These are phyloP conservation scores for Rhizopogon vulgaris DNA, from an alignment of 768 basidiomycete species.

Conservation along the genomic window DNA sequence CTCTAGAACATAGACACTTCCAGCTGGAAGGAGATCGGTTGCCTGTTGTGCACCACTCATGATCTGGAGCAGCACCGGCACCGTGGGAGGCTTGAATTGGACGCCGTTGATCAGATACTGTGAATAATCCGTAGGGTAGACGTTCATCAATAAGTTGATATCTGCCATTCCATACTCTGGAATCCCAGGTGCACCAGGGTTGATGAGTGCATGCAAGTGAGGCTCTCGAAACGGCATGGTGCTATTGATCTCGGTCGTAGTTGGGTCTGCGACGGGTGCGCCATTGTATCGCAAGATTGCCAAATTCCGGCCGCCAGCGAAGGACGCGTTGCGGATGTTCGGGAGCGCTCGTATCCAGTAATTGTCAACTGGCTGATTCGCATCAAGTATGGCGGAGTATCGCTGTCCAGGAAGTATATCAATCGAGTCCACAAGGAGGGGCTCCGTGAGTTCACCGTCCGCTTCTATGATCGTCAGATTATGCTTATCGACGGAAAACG, in stretches of 20 bases:
- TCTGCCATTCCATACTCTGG: conserved; percentile 20
- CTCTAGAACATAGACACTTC: conserved; percentile 33
- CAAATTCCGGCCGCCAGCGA: conserved; percentile 26
- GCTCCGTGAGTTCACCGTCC: conserved; percentile 28
- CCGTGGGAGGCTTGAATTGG: conserved; percentile 21
- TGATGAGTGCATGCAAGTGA: conserved; percentile 10
- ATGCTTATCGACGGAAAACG: conserved; percentile 34
- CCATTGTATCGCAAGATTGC: conserved; percentile 34
- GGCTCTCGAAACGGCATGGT: conserved; percentile 10
- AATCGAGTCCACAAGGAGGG: conserved; percentile 32
- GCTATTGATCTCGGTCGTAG: conserved; percentile 12
- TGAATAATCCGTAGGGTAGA: background rate
- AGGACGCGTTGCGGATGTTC: conserved; percentile 17
- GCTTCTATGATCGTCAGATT: conserved; percentile 36
- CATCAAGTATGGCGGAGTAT: conserved; percentile 34
- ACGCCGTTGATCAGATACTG: conserved; percentile 27
- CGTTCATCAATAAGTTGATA: conserved; percentile 6
- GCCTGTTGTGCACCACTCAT: conserved; percentile 28
- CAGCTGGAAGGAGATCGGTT: conserved; percentile 29
- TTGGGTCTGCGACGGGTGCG: conserved; percentile 26
- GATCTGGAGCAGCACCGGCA: conserved; percentile 38
- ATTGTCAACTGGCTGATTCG: conserved; percentile 36
- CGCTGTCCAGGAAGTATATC: conserved; percentile 38
- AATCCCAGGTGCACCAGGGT: conserved; percentile 20
- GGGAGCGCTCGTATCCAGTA: conserved; percentile 35